Conservation (phyloP, 2,329 filamentous ascomycete species). For the Talaromyces sp. region DNA sequence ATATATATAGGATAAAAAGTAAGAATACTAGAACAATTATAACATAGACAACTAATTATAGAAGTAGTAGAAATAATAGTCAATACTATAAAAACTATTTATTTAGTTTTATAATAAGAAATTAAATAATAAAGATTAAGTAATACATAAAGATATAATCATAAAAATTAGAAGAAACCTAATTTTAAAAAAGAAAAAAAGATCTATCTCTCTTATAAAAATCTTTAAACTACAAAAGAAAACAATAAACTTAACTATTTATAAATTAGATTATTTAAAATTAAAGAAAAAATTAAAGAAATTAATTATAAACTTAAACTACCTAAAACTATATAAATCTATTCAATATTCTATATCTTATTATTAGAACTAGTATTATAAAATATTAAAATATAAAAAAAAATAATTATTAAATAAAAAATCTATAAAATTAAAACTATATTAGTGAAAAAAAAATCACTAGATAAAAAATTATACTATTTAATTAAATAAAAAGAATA, state of each 20-base stretch:
- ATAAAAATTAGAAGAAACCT: background rate
- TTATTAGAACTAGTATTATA: background rate
- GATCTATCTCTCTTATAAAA: background rate
- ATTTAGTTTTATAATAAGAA: background rate
- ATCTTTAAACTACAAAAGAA: background rate
- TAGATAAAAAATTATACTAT: background rate
- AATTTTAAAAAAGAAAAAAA: background rate
- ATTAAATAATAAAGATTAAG: background rate
- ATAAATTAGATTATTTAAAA: background rate
- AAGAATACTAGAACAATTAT: background rate
- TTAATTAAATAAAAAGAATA: too few species aligned
- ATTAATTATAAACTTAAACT: constrained; percentile 3
- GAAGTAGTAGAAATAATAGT: background rate
- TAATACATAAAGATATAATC: background rate
- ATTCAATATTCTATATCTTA: background rate
- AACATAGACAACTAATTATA: background rate
- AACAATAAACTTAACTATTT: background rate
- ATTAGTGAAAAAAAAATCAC: background rate
- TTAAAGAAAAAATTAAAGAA: constrained; percentile 2
- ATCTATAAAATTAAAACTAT: background rate
- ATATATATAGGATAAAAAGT: too few species aligned
- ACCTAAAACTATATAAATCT: background rate
- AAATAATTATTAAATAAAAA: background rate
- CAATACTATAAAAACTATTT: background rate
- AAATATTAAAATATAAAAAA: background rate